phyloP scores from a whole-genome alignment of 1,284 basidiomycete species.

The Thelephora terrestris region DNA sequence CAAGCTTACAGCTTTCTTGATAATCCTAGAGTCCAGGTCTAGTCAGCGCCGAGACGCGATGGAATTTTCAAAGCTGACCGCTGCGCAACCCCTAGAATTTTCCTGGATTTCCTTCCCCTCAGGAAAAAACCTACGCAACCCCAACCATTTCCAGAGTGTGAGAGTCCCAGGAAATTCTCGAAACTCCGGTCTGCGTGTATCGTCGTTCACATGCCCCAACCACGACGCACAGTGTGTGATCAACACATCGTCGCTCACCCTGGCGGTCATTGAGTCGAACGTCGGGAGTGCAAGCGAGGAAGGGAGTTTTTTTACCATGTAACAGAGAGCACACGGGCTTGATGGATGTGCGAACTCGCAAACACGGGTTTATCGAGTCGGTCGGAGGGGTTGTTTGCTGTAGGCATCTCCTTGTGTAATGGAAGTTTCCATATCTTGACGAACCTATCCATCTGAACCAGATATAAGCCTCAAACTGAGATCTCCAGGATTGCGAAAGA shows the following conservation, averaged over 20 bases:
- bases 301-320: constrained; percentile 35
- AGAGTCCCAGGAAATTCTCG: not conserved
- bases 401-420: constrained; percentile 20
- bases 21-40: constrained; percentile 40
- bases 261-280: constrained; percentile 15
- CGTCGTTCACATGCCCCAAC: constrained; percentile 26
- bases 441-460: constrained; percentile 49
- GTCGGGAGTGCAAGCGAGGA: not conserved
- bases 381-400: constrained; percentile 18
- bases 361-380: constrained; percentile 69
- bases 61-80: constrained; percentile 32
- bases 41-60: not conserved
- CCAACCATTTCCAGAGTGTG: constrained; percentile 50
- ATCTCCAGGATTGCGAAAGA: constrained; percentile 5
- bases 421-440: constrained; percentile 62
- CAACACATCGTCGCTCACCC: constrained; percentile 52
- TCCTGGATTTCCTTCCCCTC: constrained; percentile 28
- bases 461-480: constrained; percentile 6
- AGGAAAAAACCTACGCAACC: constrained; percentile 56
- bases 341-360: constrained; percentile 52
- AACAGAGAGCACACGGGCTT: constrained; percentile 52
- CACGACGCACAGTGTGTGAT: constrained; percentile 51
- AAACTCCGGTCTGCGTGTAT: constrained; percentile 18
- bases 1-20: constrained; percentile 49
- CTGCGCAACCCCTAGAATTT: constrained; percentile 45